Base-by-base conservation (phyloP, 106 monocot genomes). In the Chionographis japonica region DNA sequence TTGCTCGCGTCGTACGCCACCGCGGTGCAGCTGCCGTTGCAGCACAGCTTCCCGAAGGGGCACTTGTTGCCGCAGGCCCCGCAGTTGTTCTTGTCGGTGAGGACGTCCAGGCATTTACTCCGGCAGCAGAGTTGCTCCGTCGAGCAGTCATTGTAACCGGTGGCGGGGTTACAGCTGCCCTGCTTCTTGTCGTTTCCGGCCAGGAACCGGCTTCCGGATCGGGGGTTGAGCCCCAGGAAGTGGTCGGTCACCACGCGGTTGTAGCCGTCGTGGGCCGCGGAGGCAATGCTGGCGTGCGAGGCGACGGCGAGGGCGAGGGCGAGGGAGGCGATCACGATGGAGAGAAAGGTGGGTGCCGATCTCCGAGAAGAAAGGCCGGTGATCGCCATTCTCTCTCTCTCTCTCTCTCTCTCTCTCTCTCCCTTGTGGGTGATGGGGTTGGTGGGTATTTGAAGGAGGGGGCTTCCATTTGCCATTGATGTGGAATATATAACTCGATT, bases 1-100 rank as follows among this genome's bases (percentile, higher is more conserved):
- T 90, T 90, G 41, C 53, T 51, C 12, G 49, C 78, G 54, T 90
- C 83, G 58, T 84, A 78, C 11, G 83, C 81, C 18, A 84, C 80
- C 2, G 50, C 58, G 0, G 78, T 80, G 78, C 90, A 90, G 1
- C 10, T 12, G 6, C 84, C 75, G 9, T 60, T 58, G 73, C 90
- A 90, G 73, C 90, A 90, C 20, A 90, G 75, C 70, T 81, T 70
- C 40, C 90, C 90, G 73, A 84, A 90, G 18, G 62, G 35, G 68
- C 90, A 90, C 52, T 50, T 62, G 43, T 18, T 56, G 13, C 84
- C 80, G 71, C 90, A 90, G 2, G 14, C 20, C 3, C 90, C 86
- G 73, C 90, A 86, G 74, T 90, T 78, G 78, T 69, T 81, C 6
- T 73, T 67, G 41, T 85, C 85, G 40, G 62, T 40, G 36, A 75